These are phyloP conservation scores for Rhododendron kiyosumense DNA, from an alignment of 148 eudicot species.

Conservation along the genomic window DNA sequence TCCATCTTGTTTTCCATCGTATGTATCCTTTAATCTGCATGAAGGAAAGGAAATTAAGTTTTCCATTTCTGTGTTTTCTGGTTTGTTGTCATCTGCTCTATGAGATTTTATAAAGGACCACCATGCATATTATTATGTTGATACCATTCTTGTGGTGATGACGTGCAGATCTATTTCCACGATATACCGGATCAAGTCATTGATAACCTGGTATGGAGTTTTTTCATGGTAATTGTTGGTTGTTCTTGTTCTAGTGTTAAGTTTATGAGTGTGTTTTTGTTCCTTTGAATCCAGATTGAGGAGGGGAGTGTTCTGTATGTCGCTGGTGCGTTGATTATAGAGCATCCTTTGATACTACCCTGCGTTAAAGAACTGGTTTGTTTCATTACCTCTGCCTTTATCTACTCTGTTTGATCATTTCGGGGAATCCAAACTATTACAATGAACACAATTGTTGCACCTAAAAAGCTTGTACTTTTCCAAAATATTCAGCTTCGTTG, in stretches of 20 bases:
- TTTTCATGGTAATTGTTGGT: constrained; percentile 2
- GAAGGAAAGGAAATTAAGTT: neutral
- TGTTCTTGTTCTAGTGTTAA: neutral
- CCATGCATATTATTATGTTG: neutral
- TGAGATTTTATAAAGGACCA: neutral
- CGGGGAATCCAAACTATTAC: neutral
- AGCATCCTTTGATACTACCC: constrained; percentile 82
- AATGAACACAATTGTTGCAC: neutral
- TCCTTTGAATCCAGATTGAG: constrained; percentile 49
- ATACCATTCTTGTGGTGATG: neutral
- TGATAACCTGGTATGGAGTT: constrained; percentile 58
- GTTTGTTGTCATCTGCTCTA: neutral
- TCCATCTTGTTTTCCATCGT: neutral
- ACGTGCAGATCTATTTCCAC: constrained; percentile 72
- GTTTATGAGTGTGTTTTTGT: neutral
- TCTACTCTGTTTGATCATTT: neutral
- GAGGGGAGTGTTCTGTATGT: constrained; percentile 73
- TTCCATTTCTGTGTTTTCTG: neutral
- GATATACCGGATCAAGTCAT: constrained; percentile 68
- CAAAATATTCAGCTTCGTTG: too few relatives aligned
- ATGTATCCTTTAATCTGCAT: neutral
- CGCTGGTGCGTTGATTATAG: constrained; percentile 84
- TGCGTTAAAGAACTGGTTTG: constrained; percentile 79
- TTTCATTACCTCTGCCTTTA: constrained; percentile 6
- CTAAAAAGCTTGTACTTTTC: too few relatives aligned